These are phyloP conservation scores for Trifolium pratense DNA, from an alignment of 306 rosid species.

Conservation along the genomic window DNA sequence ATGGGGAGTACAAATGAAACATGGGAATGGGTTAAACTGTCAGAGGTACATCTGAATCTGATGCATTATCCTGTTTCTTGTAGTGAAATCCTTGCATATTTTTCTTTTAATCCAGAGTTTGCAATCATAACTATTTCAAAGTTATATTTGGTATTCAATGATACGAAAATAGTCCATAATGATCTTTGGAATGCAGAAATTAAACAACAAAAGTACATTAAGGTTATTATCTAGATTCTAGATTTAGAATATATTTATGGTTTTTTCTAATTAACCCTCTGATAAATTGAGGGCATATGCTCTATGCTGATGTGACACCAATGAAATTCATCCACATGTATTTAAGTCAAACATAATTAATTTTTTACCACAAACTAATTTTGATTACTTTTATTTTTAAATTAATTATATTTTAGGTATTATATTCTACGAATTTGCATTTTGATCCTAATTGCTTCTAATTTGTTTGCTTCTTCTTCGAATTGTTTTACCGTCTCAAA, in stretches of 20 bases:
- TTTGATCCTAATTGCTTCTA: too few species aligned
- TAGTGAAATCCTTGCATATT: slow-evolving; percentile 15
- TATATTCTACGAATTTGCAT: too few species aligned
- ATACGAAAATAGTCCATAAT: background rate
- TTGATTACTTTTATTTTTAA: too few species aligned
- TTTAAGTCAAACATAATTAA: too few species aligned
- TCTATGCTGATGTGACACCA: too few species aligned
- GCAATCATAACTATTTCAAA: slow-evolving; percentile 22
- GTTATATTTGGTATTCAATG: slow-evolving; percentile 21
- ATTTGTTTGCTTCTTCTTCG: too few species aligned
- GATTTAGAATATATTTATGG: slow-evolving; percentile 12
- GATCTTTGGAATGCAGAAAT: slow-evolving; percentile 5
- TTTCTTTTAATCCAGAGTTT: slow-evolving; percentile 7
- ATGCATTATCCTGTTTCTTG: slow-evolving; percentile 37
- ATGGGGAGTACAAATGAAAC: slow-evolving; percentile 74
- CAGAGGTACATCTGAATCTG: slow-evolving; percentile 84
- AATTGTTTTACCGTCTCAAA: too few species aligned
- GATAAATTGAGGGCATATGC: too few species aligned
- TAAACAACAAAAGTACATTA: background rate
- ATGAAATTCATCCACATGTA: too few species aligned
- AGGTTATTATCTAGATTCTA: slow-evolving; percentile 3
- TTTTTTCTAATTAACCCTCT: too few species aligned
- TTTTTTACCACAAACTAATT: too few species aligned
- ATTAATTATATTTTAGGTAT: too few species aligned
- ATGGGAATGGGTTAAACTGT: slow-evolving; percentile 92